Percentiles rank a stretch among this genome's conserved stretches.
Conservation (phyloP, 202 grass and related monocot species). For the Sporobolus alterniflorus region DNA sequence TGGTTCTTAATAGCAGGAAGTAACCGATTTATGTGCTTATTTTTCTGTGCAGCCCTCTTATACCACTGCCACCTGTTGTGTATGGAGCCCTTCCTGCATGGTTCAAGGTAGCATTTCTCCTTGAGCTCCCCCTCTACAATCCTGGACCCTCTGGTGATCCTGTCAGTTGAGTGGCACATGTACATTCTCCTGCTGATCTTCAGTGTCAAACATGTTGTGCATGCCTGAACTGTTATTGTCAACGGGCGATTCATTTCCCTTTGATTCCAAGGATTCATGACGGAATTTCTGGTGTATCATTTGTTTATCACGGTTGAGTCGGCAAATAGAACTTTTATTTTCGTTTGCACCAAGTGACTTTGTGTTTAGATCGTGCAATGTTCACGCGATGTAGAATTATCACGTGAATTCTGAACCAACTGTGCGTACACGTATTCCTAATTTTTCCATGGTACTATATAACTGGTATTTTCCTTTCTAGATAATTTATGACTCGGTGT, state of each 20-base stretch:
- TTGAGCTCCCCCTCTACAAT: constrained; percentile 92
- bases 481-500: neutral
- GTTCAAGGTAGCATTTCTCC: constrained; percentile 87
- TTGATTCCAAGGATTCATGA: neutral
- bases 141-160: constrained; percentile 42
- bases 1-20: constrained; percentile 25
- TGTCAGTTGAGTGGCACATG: constrained; percentile 22
- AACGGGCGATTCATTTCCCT: constrained; percentile 1
- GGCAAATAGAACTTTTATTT: neutral
- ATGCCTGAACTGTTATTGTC: neutral
- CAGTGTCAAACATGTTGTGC: constrained; percentile 23
- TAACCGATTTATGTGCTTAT: neutral
- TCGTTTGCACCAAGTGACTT: neutral
- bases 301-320: neutral
- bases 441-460: neutral
- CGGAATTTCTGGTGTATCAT: neutral
- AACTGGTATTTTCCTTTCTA: neutral
- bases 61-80: constrained; percentile 76
- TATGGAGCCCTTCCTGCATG: constrained; percentile 80
- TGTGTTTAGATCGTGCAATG: neutral
- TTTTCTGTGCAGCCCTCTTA: constrained; percentile 73
- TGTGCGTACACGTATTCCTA: neutral
- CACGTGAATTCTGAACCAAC: neutral
- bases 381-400: neutral
- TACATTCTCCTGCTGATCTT: constrained; percentile 7